phyloP scores from a whole-genome alignment of 495 filamentous ascomycete species.

The Trichocladium uniseriatum region DNA sequence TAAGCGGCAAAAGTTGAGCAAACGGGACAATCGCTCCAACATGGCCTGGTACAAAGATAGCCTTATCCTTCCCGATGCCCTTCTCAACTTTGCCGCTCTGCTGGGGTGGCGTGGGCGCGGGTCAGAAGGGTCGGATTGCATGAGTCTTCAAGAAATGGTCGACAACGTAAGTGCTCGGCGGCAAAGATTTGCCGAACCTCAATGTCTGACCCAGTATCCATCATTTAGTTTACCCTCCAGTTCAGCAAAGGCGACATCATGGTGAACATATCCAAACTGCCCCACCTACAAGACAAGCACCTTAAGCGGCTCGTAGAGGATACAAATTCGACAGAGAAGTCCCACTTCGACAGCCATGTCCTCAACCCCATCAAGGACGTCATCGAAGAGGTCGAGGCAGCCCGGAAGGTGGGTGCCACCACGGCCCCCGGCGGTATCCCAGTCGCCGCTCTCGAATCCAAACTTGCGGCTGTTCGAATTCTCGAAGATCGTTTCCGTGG shows the following conservation, averaged over 20 bases:
- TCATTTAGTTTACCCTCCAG: conserved; percentile 58
- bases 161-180: conserved; percentile 40
- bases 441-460: background rate
- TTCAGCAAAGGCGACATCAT: conserved; percentile 87
- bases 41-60: conserved; percentile 57
- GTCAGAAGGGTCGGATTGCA: conserved; percentile 47
- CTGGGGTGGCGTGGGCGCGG: conserved; percentile 56
- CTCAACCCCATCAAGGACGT: conserved; percentile 2
- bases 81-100: conserved; percentile 77
- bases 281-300: conserved; percentile 70
- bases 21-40: conserved; percentile 65
- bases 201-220: background rate
- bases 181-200: conserved; percentile 10
- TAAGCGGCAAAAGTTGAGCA: conserved; percentile 77
- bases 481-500: background rate
- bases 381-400: background rate
- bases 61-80: conserved; percentile 60
- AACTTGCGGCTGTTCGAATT: background rate
- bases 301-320: conserved; percentile 21
- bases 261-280: conserved; percentile 70
- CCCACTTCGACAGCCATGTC: conserved; percentile 14
- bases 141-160: conserved; percentile 60
- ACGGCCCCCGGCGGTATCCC: background rate
- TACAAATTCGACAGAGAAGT: background rate
- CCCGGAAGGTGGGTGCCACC: background rate